These are phyloP conservation scores for Rhizoclosmatium globosum DNA, from an alignment of 192 early-diverging fungal genomes.

Conservation along the genomic window DNA sequence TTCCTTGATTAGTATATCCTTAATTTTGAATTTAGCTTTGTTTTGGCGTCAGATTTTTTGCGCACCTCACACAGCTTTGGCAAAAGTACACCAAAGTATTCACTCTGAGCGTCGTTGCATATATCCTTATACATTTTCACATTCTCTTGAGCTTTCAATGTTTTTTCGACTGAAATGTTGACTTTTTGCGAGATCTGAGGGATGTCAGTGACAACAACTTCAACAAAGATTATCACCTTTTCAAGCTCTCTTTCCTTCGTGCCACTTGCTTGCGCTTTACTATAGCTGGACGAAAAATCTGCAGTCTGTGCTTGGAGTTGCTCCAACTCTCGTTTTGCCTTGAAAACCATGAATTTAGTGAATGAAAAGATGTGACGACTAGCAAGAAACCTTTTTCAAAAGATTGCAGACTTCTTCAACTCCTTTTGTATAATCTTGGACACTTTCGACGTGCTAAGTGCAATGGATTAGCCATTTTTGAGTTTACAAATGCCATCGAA, in stretches of 20 bases:
- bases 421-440: slow-evolving; percentile 40
- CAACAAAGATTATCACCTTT: slow-evolving; percentile 33
- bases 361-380: background rate
- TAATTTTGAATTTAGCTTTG: background rate
- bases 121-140: slow-evolving; percentile 47
- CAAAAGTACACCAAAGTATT: slow-evolving; percentile 50
- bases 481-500: background rate
- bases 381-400: slow-evolving; percentile 42
- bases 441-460: slow-evolving; percentile 46
- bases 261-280: slow-evolving; percentile 28
- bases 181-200: slow-evolving; percentile 41
- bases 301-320: slow-evolving; percentile 13
- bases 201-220: background rate
- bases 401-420: slow-evolving; percentile 46
- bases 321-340: background rate
- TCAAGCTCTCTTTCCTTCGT: slow-evolving; percentile 50
- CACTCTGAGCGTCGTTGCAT: slow-evolving; percentile 45
- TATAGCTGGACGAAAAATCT: slow-evolving; percentile 42
- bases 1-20: slow-evolving; percentile 37
- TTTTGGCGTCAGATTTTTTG: background rate
- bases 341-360: background rate
- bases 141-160: slow-evolving; percentile 48
- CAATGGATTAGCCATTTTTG: background rate
- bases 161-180: slow-evolving; percentile 44
- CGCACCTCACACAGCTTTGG: slow-evolving; percentile 44